phyloP scores from a whole-genome alignment of 148 eudicot genomes.

The Rhododendron kiyosumense region DNA sequence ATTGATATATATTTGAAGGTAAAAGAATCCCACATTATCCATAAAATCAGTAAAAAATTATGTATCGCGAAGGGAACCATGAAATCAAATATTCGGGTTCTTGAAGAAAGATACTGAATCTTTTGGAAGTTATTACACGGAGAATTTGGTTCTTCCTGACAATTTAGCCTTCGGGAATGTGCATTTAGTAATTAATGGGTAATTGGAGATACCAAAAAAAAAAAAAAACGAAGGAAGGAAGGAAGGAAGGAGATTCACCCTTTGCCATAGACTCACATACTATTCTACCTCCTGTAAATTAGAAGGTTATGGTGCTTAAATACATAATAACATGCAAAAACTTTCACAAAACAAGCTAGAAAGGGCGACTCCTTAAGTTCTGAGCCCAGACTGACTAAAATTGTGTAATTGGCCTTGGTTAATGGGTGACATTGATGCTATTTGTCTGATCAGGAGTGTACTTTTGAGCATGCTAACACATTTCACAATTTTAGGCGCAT shows the following conservation, averaged over 20 bases:
- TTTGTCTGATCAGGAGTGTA: neutral
- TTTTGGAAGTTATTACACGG: neutral
- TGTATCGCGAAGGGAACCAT: neutral
- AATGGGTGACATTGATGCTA: neutral
- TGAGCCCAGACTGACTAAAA: neutral
- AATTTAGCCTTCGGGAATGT: neutral
- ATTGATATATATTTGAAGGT: constrained; percentile 75
- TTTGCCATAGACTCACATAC: neutral
- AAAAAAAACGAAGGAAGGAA: too few species aligned
- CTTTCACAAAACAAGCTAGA: neutral
- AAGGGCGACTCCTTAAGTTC: neutral
- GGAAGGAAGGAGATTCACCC: too few species aligned
- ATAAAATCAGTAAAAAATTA: neutral
- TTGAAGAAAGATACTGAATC: neutral
- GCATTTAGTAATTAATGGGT: neutral
- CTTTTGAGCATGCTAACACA: neutral
- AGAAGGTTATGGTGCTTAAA: neutral
- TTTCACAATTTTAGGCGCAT: constrained; percentile 45
- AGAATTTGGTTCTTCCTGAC: neutral
- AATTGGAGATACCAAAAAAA: neutral
- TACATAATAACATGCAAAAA: neutral
- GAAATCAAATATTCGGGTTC: neutral
- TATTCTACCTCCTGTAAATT: neutral
- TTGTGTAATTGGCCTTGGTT: neutral
- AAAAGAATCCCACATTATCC: neutral